phyloP scores from a whole-genome alignment of 148 eudicot species.

The Camellia granthamiana region DNA sequence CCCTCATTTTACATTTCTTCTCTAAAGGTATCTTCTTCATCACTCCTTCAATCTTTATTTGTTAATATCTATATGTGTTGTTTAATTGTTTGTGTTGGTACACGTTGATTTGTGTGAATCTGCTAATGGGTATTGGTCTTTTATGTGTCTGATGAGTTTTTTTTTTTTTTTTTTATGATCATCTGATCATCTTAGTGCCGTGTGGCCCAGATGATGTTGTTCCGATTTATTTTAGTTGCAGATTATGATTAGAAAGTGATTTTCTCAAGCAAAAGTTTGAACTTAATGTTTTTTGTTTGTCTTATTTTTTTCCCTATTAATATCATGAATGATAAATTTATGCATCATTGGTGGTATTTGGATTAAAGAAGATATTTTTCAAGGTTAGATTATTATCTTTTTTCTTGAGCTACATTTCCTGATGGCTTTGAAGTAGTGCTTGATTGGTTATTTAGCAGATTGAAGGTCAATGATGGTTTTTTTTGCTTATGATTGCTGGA shows the following conservation, averaged over 20 bases:
- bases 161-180: not conserved
- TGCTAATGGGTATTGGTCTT: constrained; percentile 14
- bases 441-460: not conserved
- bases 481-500: not conserved
- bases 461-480: not conserved
- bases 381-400: not conserved
- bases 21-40: constrained; percentile 2
- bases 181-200: not conserved
- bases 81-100: not conserved
- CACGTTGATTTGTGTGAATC: constrained; percentile 15
- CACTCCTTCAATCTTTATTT: not conserved
- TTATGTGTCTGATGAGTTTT: not conserved
- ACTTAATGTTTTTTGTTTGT: not conserved
- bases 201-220: not conserved
- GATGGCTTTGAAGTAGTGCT: constrained; percentile 6
- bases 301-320: not conserved
- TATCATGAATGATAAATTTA: not conserved
- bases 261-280: not conserved
- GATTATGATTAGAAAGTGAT: not conserved
- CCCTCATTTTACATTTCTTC: not conserved
- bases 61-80: not conserved
- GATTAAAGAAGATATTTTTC: not conserved
- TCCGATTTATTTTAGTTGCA: not conserved
- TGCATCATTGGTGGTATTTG: not conserved
- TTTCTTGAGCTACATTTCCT: not conserved